Evolutionary conservation across 805 yeast species (phyloP), one percentile per base, ranked within the genome.

Genomic region (Lachancea quebecensis): DNA sequence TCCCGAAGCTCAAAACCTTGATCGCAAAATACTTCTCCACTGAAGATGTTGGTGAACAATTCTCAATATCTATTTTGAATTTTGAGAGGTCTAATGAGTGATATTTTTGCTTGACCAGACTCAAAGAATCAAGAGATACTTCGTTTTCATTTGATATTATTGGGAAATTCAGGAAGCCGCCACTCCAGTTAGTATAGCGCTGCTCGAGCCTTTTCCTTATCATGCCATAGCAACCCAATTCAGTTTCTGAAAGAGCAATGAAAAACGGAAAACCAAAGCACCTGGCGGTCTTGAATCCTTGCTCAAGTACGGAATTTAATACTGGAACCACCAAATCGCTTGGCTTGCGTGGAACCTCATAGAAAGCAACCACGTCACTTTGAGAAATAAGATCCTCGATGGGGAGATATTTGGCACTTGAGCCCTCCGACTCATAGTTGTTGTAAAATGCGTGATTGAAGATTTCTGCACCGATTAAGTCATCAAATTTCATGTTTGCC

Each of bases 211-310:
- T 84, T 17, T 60, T 58, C 51, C 83, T 66, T 7, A 89, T 78
- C 1, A 62, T 55, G 5, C 82, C 83, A 56, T 75, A 79, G 18
- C 86, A 79, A 2, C 56, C 54, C 4, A 72, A 61, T 33, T 85
- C 91, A 1, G 69, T 70, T 31, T 69, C 67, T 1, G 72, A 42
- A 10, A 88, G 56, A 0, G 79, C 72, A 27, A 89, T 69, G 53
- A 89, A 81, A 54, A 87, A 78, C 2, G 98, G 98, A 1, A 81
- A 60, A 1, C 89, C 95, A 65, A 88, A 85, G 1, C 80, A 64
- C 36, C 71, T 71, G 0, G 73, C 69, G 10, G 66, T 58, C 52
- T 43, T 67, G 66, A 45, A 68, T 45, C 60, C 71, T 64, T 54
- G 70, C 58, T 52, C 72, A 56, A 35, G 62, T 48, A 59, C 56